phyloP scores from a whole-genome alignment of 192 early-diverging fungal species.

The Endogone sp. region DNA sequence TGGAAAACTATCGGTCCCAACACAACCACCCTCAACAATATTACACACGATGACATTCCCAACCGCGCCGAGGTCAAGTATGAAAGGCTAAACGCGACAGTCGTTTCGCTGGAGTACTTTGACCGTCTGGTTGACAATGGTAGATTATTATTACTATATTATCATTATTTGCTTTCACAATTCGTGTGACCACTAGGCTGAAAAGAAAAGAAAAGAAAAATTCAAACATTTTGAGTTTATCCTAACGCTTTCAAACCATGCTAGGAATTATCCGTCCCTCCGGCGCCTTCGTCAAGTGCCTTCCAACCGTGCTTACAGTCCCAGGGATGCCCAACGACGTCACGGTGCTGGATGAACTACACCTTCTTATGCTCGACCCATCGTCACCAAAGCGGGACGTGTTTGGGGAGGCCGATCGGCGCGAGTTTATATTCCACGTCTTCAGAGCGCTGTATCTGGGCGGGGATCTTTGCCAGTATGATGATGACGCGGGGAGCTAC shows the following conservation, averaged over 20 bases:
- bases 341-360: background rate
- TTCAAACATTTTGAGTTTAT: too few species aligned
- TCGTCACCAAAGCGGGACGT: background rate
- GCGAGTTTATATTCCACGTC: background rate
- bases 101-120: background rate
- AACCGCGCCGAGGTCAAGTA: background rate
- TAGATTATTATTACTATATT: background rate
- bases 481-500: background rate
- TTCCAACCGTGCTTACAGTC: background rate
- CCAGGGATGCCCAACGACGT: background rate
- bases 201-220: too few species aligned
- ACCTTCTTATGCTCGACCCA: background rate
- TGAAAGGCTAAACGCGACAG: background rate
- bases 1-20: background rate
- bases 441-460: background rate
- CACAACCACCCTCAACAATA: background rate
- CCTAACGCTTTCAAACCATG: background rate
- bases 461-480: background rate
- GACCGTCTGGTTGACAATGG: background rate
- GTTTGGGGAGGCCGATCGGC: background rate
- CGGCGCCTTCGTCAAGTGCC: background rate
- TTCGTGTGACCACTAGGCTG: too few species aligned
- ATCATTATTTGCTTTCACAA: too few species aligned
- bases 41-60: background rate
- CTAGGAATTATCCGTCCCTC: background rate